A percentile compares a stretch with the other conserved stretches of the same genome.
Conservation (phyloP, 169 alveolate species). For the Cryptosporidium viatorum region DNA sequence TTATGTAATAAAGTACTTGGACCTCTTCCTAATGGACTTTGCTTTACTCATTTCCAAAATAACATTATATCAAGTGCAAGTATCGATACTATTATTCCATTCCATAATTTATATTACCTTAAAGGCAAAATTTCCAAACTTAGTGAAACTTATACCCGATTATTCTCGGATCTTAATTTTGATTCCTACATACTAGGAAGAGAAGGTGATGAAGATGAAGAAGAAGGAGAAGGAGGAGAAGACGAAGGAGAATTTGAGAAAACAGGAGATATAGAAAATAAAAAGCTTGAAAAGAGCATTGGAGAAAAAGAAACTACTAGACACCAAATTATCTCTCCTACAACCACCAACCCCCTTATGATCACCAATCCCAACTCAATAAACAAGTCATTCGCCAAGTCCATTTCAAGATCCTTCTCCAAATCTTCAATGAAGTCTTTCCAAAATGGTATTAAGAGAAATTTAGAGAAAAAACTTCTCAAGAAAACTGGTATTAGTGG, state of each 20-base stretch:
- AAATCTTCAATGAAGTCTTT: slow-evolving; percentile 37
- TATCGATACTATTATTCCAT: slow-evolving; percentile 53
- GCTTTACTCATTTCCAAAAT: slow-evolving; percentile 24
- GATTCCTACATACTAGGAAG: not conserved
- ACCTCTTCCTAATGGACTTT: slow-evolving; percentile 60
- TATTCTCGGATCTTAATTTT: slow-evolving; percentile 2
- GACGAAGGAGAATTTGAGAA: too few relatives aligned
- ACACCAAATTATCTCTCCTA: not conserved
- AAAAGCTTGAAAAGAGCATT: too few relatives aligned
- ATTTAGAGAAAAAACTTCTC: slow-evolving; percentile 11
- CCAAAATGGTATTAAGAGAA: slow-evolving; percentile 43
- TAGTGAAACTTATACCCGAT: slow-evolving; percentile 33
- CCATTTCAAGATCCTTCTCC: slow-evolving; percentile 46
- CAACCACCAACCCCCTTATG: too few relatives aligned
- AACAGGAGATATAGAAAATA: too few relatives aligned
- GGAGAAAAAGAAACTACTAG: too few relatives aligned
- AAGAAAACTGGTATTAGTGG: not conserved
- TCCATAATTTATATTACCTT: slow-evolving; percentile 23
- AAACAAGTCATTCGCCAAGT: slow-evolving; percentile 8
- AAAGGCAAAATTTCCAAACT: slow-evolving; percentile 6
- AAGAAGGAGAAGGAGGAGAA: too few relatives aligned
- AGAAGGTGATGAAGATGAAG: not conserved
- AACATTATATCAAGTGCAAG: slow-evolving; percentile 42
- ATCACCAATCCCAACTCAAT: not conserved
- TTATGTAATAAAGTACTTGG: slow-evolving; percentile 33